Evolutionary conservation across 352 stramenopile genomes (phyloP).

Genomic region (Pythium guiyangense): DNA sequence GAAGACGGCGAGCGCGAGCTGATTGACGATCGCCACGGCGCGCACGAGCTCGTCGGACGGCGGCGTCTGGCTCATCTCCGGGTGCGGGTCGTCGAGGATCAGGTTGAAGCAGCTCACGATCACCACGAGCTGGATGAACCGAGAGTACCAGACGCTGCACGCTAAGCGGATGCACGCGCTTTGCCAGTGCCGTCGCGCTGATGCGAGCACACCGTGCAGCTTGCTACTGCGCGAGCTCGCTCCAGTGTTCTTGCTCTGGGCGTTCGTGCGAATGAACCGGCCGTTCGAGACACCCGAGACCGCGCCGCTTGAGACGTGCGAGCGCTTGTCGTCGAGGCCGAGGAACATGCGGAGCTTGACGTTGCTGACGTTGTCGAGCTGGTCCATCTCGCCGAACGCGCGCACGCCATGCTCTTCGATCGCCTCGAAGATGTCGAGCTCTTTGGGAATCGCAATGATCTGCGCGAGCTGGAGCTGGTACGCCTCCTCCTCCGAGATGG

Average conservation of each 20-base stretch:
- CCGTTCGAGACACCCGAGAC: constrained; percentile 7
- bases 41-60: constrained; percentile 27
- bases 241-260: background rate
- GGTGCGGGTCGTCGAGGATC: constrained; percentile 69
- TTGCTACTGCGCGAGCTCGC: no score
- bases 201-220: background rate
- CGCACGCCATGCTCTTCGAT: constrained; percentile 76
- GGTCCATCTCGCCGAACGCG: constrained; percentile 71
- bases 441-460: constrained; percentile 79
- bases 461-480: constrained; percentile 81
- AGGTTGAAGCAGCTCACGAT: constrained; percentile 64
- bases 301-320: background rate
- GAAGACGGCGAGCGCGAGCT: constrained; percentile 44
- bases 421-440: constrained; percentile 78
- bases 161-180: constrained; percentile 24
- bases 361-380: constrained; percentile 79
- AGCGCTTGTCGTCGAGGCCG: constrained; percentile 40
- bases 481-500: constrained; percentile 73
- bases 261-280: background rate
- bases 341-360: constrained; percentile 77
- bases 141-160: constrained; percentile 39
- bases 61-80: constrained; percentile 43
- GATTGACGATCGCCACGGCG: constrained; percentile 34
- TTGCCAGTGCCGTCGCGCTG: constrained; percentile 3
- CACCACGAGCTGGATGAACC: constrained; percentile 66